phyloP scores from a whole-genome alignment of 2,329 filamentous ascomycete genomes.

The Pseudopyricularia cyperi region DNA sequence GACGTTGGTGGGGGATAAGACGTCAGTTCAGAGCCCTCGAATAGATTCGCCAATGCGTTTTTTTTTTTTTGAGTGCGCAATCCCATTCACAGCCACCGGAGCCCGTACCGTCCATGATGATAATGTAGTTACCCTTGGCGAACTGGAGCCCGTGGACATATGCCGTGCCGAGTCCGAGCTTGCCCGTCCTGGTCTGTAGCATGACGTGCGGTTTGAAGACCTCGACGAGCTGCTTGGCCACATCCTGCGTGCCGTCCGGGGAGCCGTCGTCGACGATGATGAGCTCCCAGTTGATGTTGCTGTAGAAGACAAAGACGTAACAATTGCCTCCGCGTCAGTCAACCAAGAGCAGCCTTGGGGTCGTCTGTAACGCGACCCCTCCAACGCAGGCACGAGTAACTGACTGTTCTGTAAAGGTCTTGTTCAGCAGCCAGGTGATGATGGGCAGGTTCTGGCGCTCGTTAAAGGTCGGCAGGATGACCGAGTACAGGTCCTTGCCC shows the following conservation, averaged over 20 bases:
- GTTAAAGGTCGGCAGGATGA: constrained; percentile 97
- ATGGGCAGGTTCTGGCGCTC: constrained; percentile 95
- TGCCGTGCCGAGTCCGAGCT: constrained; percentile 91
- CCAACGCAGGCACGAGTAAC: constrained; percentile 13
- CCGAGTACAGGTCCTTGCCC: constrained; percentile 70
- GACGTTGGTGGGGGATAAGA: no score
- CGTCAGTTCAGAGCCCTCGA: no score
- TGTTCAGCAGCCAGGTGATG: constrained; percentile 85
- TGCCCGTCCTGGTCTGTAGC: constrained; percentile 81
- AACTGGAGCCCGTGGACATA: constrained; percentile 93
- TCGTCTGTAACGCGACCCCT: neutral
- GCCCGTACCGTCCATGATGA: constrained; percentile 80
- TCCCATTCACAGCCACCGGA: no score
- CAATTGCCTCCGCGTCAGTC: neutral
- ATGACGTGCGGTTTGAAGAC: constrained; percentile 69
- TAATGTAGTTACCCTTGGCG: constrained; percentile 82
- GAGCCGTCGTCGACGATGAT: constrained; percentile 98
- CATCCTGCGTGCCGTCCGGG: constrained; percentile 83
- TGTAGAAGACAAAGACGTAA: constrained; percentile 20
- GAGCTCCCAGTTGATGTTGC: constrained; percentile 91
- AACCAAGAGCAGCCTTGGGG: neutral
- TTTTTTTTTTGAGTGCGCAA: no score
- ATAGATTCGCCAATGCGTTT: neutral
- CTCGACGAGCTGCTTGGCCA: constrained; percentile 81
- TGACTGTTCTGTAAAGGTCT: constrained; percentile 81